These are phyloP conservation scores for Dactylis glomerata DNA, from an alignment of 176 grass and related monocot species.

Conservation along the genomic window DNA sequence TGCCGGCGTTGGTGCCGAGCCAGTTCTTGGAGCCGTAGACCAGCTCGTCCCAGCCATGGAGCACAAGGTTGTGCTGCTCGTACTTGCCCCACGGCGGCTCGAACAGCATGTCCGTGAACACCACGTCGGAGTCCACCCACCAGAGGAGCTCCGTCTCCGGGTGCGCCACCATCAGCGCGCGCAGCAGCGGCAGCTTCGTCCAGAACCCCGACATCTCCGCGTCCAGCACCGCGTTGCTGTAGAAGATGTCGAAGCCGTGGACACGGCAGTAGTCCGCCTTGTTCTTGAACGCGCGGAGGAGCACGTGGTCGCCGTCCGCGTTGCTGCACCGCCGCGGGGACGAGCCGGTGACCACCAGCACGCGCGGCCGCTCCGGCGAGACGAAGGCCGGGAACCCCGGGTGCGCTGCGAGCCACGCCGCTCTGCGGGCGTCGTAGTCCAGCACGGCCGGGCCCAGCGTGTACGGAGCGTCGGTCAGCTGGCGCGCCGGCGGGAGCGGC, in stretches of 20 bases:
- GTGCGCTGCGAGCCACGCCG: slow-evolving; percentile 50
- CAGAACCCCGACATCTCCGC: slow-evolving; percentile 78
- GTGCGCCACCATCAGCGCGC: slow-evolving; percentile 75
- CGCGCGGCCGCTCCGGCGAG: slow-evolving; percentile 38
- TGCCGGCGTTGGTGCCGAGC: slow-evolving; percentile 73
- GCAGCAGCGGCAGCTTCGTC: slow-evolving; percentile 83
- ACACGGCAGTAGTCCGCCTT: no score
- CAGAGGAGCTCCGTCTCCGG: slow-evolving; percentile 81
- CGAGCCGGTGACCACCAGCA: slow-evolving; percentile 68
- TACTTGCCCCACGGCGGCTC: slow-evolving; percentile 72
- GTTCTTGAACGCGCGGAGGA: no score
- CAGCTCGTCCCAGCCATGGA: no score
- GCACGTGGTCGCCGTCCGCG: no score
- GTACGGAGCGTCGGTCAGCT: no score
- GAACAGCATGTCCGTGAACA: slow-evolving; percentile 93
- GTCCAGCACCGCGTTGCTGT: slow-evolving; percentile 82
- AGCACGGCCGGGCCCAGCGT: no score
- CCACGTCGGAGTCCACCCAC: slow-evolving; percentile 90
- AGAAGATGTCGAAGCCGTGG: slow-evolving; percentile 65
- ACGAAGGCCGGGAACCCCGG: slow-evolving; percentile 44
- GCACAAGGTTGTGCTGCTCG: slow-evolving; percentile 59
- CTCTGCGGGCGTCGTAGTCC: slow-evolving; percentile 53
- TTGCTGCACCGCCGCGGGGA: slow-evolving; percentile 44
- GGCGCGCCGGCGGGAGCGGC: slow-evolving; percentile 2
- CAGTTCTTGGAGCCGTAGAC: no score